phyloP scores from a whole-genome alignment of 1,139 yeast species.

The Fermentozyma sake region DNA sequence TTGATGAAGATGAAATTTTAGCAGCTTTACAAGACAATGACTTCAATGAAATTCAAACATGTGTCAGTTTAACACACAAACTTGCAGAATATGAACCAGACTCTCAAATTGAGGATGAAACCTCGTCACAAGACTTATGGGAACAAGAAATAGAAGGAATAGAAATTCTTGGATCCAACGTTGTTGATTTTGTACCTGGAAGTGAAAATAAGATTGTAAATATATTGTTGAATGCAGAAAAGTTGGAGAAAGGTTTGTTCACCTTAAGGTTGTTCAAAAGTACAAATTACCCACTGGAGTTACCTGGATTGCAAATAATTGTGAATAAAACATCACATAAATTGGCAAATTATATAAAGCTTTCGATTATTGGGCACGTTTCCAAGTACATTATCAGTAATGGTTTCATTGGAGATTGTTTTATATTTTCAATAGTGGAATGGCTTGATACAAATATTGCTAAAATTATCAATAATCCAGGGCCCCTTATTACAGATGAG shows the following conservation, averaged over 20 bases:
- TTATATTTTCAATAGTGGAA: constrained; percentile 61
- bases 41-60: constrained; percentile 48
- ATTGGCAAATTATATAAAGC: constrained; percentile 71
- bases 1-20: constrained; percentile 59
- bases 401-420: constrained; percentile 60
- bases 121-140: constrained; percentile 50
- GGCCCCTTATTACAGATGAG: constrained; percentile 46
- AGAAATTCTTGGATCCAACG: constrained; percentile 43
- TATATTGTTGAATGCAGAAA: constrained; percentile 29
- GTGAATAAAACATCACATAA: constrained; percentile 43
- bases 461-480: constrained; percentile 64
- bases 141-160: constrained; percentile 72
- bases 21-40: constrained; percentile 39
- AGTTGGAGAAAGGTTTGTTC: constrained; percentile 28
- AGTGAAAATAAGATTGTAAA: constrained; percentile 24
- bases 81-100: constrained; percentile 21
- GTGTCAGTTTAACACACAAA: constrained; percentile 46
- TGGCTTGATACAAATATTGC: constrained; percentile 68
- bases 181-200: constrained; percentile 15
- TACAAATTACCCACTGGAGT: constrained; percentile 48
- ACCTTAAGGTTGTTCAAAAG: constrained; percentile 51
- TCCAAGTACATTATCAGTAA: constrained; percentile 34
- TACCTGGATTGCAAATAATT: constrained; percentile 61
- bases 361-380: constrained; percentile 54
- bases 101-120: constrained; percentile 9